Percentiles rank a stretch among this genome's conserved stretches.
phyloP scores from a whole-genome alignment of 805 yeast genomes.

The Metschnikowia vanudenii region DNA sequence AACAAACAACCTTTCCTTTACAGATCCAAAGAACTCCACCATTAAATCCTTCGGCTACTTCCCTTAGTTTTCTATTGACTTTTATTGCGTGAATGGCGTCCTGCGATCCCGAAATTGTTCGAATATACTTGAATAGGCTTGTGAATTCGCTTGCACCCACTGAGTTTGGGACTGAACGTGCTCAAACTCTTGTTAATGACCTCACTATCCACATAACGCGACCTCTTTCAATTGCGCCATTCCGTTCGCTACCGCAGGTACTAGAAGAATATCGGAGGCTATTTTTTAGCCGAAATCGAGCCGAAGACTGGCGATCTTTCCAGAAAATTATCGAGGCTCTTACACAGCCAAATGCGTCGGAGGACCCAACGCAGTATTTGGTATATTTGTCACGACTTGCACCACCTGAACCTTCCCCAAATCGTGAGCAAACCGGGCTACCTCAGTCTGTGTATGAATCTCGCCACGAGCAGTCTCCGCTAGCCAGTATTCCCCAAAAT shows the following conservation, averaged over 20 bases:
- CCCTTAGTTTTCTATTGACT: no score
- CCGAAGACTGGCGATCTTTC: conserved; percentile 35
- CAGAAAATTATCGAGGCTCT: conserved; percentile 32
- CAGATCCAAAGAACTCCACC: background rate
- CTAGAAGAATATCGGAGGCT: conserved; percentile 23
- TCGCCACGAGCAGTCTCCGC: background rate
- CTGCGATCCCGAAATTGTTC: conserved; percentile 31
- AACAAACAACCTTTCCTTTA: conserved; percentile 4
- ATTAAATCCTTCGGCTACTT: no score
- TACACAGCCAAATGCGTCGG: conserved; percentile 25
- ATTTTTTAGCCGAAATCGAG: conserved; percentile 28
- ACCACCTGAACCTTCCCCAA: background rate
- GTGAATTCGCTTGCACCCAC: conserved; percentile 37
- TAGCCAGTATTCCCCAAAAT: background rate
- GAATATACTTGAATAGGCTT: conserved; percentile 33
- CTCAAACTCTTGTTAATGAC: conserved; percentile 32
- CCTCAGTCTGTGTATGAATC: background rate
- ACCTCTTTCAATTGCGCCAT: conserved; percentile 6
- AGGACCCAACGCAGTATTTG: conserved; percentile 37
- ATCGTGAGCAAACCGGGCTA: background rate
- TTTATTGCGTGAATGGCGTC: conserved; percentile 10
- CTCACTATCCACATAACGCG: conserved; percentile 17
- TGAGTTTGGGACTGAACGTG: conserved; percentile 37
- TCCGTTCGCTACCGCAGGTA: conserved; percentile 21
- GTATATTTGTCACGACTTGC: conserved; percentile 25